Percentiles rank a stretch among this genome's conserved stretches.
phyloP scores from a whole-genome alignment of 805 yeast species.

The Pichia occidentalis region DNA sequence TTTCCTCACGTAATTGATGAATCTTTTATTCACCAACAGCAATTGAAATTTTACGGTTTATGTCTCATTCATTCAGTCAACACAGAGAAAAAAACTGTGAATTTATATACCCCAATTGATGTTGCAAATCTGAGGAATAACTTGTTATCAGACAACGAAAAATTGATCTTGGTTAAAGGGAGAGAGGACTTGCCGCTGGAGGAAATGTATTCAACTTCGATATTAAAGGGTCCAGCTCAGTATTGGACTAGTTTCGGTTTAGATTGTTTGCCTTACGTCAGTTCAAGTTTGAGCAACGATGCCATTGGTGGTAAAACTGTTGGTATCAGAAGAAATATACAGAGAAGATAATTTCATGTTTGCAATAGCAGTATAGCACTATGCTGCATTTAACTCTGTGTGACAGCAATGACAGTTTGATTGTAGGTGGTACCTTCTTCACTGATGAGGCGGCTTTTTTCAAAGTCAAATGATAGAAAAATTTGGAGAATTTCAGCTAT shows the following conservation, averaged over 20 bases:
- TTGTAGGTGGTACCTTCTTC: too few species aligned
- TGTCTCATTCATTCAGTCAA: constrained; percentile 66
- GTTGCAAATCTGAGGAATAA: constrained; percentile 11
- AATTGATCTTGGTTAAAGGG: constrained; percentile 48
- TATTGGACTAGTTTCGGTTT: constrained; percentile 8
- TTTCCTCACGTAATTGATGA: constrained; percentile 26
- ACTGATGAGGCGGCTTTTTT: too few species aligned
- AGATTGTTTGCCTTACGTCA: constrained; percentile 32
- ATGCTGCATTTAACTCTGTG: too few species aligned
- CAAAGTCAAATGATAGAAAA: too few species aligned
- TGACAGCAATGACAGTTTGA: too few species aligned
- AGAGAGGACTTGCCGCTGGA: constrained; percentile 58
- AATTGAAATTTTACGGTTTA: constrained; percentile 39
- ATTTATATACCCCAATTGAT: constrained; percentile 49
- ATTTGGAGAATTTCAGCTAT: too few species aligned
- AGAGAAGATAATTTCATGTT: constrained; percentile 33
- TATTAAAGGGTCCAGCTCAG: not conserved
- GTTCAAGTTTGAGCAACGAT: constrained; percentile 31
- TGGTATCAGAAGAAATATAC: constrained; percentile 42
- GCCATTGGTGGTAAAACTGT: constrained; percentile 42
- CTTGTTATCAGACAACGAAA: constrained; percentile 16
- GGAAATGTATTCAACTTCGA: constrained; percentile 21
- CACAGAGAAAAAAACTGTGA: constrained; percentile 31
- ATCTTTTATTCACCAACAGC: constrained; percentile 11
- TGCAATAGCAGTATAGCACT: too few species aligned